phyloP scores from a whole-genome alignment of 2,329 filamentous ascomycete genomes.

The Alternaria brassicae region DNA sequence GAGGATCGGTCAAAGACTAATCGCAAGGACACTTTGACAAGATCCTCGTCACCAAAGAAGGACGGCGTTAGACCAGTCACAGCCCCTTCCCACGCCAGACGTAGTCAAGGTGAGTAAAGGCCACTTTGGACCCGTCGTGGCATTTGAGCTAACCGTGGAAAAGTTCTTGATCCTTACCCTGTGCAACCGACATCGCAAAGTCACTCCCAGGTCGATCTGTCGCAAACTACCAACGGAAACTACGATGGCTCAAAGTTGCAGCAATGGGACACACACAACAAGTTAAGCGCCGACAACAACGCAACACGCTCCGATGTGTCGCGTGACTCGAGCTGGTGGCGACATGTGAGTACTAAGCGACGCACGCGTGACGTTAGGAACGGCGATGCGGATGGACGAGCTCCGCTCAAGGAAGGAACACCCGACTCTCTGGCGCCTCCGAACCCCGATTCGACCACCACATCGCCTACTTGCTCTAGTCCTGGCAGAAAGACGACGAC shows the following conservation, averaged over 20 bases:
- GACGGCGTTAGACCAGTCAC: constrained; percentile 42
- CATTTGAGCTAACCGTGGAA: constrained; percentile 3
- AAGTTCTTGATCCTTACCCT: constrained; percentile 43
- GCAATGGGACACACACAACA: constrained; percentile 41
- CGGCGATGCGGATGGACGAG: constrained; percentile 34
- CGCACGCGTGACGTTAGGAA: constrained; percentile 38
- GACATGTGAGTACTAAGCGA: constrained; percentile 43
- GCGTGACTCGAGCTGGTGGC: constrained; percentile 47
- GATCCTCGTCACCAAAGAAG: constrained; percentile 35
- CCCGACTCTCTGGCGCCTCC: constrained; percentile 27
- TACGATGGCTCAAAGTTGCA: constrained; percentile 41
- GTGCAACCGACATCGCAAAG: constrained; percentile 40
- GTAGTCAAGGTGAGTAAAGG: constrained; percentile 44
- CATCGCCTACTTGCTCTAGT: constrained; percentile 33
- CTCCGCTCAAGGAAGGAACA: constrained; percentile 35
- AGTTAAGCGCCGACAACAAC: constrained; percentile 41
- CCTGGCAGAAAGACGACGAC: constrained; percentile 39
- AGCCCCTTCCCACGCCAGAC: constrained; percentile 45
- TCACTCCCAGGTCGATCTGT: constrained; percentile 46
- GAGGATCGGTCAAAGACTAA: constrained; percentile 30
- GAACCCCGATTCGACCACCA: constrained; percentile 32
- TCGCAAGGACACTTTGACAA: constrained; percentile 42
- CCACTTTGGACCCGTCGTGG: constrained; percentile 22
- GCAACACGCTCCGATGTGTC: constrained; percentile 39
- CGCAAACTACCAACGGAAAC: constrained; percentile 42